These are phyloP conservation scores for Candida stauntonica DNA, from an alignment of 805 yeast species.

Conservation along the genomic window DNA sequence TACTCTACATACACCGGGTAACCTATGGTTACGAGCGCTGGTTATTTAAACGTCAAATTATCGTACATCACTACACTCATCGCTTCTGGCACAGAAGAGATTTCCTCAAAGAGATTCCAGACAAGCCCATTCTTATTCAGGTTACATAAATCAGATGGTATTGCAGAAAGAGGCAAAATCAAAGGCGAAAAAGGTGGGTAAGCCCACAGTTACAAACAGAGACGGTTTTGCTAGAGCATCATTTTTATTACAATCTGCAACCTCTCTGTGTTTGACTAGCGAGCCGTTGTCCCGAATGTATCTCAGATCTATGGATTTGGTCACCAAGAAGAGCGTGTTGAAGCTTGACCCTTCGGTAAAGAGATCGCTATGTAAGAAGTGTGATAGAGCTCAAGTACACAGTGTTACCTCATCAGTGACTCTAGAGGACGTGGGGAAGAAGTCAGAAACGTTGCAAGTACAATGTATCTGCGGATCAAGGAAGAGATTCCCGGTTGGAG, in stretches of 20 bases:
- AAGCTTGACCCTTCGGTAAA: slow-evolving; percentile 62
- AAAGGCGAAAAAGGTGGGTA: slow-evolving; percentile 1
- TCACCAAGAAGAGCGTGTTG: slow-evolving; percentile 64
- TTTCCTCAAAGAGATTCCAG: neutral
- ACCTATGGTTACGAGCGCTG: neutral
- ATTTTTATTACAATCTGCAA: slow-evolving; percentile 50
- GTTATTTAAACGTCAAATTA: neutral
- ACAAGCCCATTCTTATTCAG: no score
- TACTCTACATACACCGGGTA: neutral
- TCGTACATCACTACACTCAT: no score
- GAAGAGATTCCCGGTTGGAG: slow-evolving; percentile 63
- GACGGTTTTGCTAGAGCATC: slow-evolving; percentile 60
- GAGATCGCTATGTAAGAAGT: slow-evolving; percentile 64
- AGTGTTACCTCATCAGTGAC: slow-evolving; percentile 38
- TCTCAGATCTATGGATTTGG: slow-evolving; percentile 49
- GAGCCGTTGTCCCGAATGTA: slow-evolving; percentile 52
- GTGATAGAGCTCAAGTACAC: slow-evolving; percentile 49
- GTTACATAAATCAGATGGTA: no score
- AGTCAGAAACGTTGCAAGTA: slow-evolving; percentile 45
- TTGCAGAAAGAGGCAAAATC: neutral
- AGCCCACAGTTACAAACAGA: slow-evolving; percentile 23
- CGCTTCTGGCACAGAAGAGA: neutral
- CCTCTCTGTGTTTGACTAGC: slow-evolving; percentile 16
- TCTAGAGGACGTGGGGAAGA: slow-evolving; percentile 40
- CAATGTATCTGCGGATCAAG: slow-evolving; percentile 48